These are phyloP conservation scores for Fraxinus baroniana DNA, from an alignment of 305 asterid species.

Conservation along the genomic window DNA sequence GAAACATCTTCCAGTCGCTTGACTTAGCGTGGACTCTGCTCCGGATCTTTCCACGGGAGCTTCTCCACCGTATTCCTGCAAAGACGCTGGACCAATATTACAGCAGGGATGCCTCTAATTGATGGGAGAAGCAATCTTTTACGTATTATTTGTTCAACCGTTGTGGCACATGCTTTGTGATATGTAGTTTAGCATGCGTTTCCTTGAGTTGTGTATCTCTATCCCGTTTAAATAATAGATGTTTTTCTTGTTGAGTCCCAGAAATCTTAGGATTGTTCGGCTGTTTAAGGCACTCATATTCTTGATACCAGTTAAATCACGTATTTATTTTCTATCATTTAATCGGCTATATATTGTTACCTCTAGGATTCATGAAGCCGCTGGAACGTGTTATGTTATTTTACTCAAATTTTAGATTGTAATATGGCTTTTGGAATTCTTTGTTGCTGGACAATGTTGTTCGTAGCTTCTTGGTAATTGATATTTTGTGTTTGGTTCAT, in stretches of 20 bases:
- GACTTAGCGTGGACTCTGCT: constrained; percentile 98
- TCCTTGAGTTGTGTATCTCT: constrained; percentile 26
- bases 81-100: constrained; percentile 90
- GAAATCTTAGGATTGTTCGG: constrained; percentile 32
- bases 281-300: constrained; percentile 27
- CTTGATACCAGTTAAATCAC: constrained; percentile 32
- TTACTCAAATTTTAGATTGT: constrained; percentile 18
- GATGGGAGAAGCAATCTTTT: constrained; percentile 6
- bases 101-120: constrained; percentile 86
- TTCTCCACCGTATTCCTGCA: constrained; percentile 97
- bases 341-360: constrained; percentile 12
- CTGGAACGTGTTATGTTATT: background rate
- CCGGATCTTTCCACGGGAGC: constrained; percentile 95
- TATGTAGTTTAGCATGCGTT: constrained; percentile 37
- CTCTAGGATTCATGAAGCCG: constrained; percentile 4
- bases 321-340: constrained; percentile 24
- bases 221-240: constrained; percentile 39
- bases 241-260: constrained; percentile 29
- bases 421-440: constrained; percentile 17
- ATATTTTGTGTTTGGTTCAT: constrained; percentile 21
- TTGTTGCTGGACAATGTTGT: constrained; percentile 19
- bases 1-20: constrained; percentile 94
- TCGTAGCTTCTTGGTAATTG: background rate
- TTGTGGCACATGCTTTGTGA: constrained; percentile 21
- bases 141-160: constrained; percentile 6